Percentiles rank a stretch among this genome's conserved stretches.
Evolutionary conservation across 169 alveolate genomes (phyloP).

Genomic region (Neospora caninum): DNA sequence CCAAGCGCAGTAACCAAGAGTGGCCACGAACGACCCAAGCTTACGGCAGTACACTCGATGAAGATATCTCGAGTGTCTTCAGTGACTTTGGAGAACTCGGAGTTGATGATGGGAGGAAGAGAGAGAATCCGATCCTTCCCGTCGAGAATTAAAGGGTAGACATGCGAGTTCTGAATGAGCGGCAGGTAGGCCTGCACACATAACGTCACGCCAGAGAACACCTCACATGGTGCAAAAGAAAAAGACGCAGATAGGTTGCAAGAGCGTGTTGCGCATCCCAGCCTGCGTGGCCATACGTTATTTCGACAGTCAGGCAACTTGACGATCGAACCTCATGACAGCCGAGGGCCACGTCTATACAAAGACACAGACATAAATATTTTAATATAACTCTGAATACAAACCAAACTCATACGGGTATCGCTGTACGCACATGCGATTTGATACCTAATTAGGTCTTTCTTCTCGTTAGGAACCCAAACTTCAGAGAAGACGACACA

Average conservation of each 20-base stretch:
- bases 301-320: too few relatives aligned
- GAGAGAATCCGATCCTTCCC: conserved; percentile 91
- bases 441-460: too few relatives aligned
- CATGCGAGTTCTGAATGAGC: conserved; percentile 85
- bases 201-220: not conserved
- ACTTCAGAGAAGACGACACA: not conserved
- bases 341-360: too few relatives aligned
- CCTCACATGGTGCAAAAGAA: conserved; percentile 63
- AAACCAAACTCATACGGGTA: too few relatives aligned
- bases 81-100: conserved; percentile 95
- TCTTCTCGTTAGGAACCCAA: not conserved
- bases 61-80: conserved; percentile 93
- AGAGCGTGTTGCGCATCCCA: too few relatives aligned
- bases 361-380: too few relatives aligned
- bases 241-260: not conserved
- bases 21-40: not conserved
- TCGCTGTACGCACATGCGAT: too few relatives aligned
- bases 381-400: too few relatives aligned
- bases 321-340: too few relatives aligned
- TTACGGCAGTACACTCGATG: conserved; percentile 93
- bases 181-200: conserved; percentile 83
- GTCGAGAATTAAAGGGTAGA: conserved; percentile 89
- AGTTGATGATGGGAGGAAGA: conserved; percentile 98
- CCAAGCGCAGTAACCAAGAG: too few relatives aligned
- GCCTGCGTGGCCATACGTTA: too few relatives aligned